Evolutionary conservation across 345 rosid genomes (phyloP).

Genomic region (Arabidopsis suecica): DNA sequence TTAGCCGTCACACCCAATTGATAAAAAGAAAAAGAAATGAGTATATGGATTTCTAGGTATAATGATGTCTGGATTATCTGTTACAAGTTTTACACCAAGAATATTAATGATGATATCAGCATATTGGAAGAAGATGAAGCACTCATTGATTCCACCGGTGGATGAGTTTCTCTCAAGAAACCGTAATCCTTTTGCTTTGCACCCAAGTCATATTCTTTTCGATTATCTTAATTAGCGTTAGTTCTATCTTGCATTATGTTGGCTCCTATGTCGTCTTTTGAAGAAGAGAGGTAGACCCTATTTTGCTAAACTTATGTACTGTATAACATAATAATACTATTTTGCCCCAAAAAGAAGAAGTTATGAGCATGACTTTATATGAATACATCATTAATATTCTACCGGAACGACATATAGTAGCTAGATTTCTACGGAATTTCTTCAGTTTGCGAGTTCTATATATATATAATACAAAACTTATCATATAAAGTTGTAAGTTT

Average conservation of each 20-base stretch:
- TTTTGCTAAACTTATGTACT: too few relatives aligned
- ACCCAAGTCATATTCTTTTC: constrained; percentile 30
- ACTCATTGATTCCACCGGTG: constrained; percentile 47
- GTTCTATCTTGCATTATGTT: constrained; percentile 7
- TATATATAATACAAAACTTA: too few relatives aligned
- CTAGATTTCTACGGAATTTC: too few relatives aligned
- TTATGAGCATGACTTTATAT: too few relatives aligned
- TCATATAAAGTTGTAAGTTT: too few relatives aligned
- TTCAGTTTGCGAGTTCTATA: too few relatives aligned
- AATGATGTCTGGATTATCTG: constrained; percentile 24
- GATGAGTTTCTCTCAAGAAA: constrained; percentile 47
- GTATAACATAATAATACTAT: too few relatives aligned
- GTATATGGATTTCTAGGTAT: constrained; percentile 12
- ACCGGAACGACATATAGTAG: too few relatives aligned
- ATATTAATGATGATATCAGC: constrained; percentile 36
- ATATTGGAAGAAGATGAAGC: constrained; percentile 37
- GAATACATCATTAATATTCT: too few relatives aligned
- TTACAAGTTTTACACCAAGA: constrained; percentile 35
- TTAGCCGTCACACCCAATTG: not conserved
- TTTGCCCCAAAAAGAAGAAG: too few relatives aligned
- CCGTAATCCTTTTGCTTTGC: constrained; percentile 48
- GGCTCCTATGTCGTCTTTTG: constrained; percentile 12
- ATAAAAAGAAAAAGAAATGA: not conserved
- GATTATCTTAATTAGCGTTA: constrained; percentile 8
- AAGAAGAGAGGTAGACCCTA: constrained; percentile 8